These are phyloP conservation scores for Colletotrichum limetticola DNA, from an alignment of 2,329 filamentous ascomycete species.

Conservation along the genomic window DNA sequence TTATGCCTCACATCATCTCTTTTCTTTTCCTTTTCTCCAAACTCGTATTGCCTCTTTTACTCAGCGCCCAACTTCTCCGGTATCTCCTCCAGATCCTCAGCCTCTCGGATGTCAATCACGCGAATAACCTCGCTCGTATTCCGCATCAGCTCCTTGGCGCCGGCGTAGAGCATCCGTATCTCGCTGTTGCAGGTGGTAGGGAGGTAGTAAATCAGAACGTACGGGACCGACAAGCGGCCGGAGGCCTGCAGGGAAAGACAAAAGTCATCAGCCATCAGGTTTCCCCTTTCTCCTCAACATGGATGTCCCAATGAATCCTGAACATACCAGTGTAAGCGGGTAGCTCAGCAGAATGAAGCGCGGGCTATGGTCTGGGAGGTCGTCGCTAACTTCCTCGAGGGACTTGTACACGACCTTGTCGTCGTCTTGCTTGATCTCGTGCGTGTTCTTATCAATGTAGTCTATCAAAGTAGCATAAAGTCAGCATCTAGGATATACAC, in stretches of 20 bases:
- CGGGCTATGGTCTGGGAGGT: constrained; percentile 91
- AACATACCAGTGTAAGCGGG: constrained; percentile 81
- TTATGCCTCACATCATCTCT: neutral
- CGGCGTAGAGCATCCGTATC: constrained; percentile 92
- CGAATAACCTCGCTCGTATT: constrained; percentile 91
- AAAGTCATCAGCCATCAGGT: neutral
- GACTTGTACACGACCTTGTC: constrained; percentile 81
- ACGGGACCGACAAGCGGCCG: constrained; percentile 88
- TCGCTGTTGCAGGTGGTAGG: constrained; percentile 91
- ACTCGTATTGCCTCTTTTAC: constrained; percentile 16
- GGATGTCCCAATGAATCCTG: neutral
- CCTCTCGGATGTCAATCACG: constrained; percentile 84
- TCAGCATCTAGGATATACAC: neutral
- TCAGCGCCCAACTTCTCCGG: constrained; percentile 68
- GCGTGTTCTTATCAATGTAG: constrained; percentile 87
- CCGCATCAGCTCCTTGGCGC: constrained; percentile 94
- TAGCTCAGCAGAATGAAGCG: constrained; percentile 92
- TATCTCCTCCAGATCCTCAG: constrained; percentile 86
- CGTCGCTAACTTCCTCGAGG: constrained; percentile 84
- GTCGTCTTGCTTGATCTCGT: constrained; percentile 89
- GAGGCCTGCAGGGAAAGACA: constrained; percentile 68
- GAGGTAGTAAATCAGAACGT: constrained; percentile 94
- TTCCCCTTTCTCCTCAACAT: neutral
- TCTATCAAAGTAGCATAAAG: constrained; percentile 62
- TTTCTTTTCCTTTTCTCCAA: too few species aligned